Base-by-base conservation (phyloP, 148 eudicot genomes). In the Fagopyrum esculentum region DNA sequence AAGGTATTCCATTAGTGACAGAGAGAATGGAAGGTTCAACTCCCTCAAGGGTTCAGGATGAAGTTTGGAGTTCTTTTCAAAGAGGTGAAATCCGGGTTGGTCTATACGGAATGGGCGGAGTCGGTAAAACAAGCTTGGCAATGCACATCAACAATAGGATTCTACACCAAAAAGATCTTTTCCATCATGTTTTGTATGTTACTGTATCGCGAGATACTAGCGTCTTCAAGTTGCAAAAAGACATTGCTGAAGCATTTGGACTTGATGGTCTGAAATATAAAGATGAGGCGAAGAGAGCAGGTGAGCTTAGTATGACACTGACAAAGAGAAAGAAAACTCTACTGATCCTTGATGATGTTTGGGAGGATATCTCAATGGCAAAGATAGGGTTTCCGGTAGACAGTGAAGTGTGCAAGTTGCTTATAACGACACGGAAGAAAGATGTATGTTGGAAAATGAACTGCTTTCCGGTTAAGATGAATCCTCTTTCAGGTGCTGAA, bases 31-130 rank as follows among this genome's bases (percentile, higher is more conserved):
- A 64, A 64, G 70, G 70, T 16, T 45, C 40, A 30, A 64, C 70
- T 3, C 70, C 70, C n/a, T 12, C 70, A 2, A 64, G 12, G 46
- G 70, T 64, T 45, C 45, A 30, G 40, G 70, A 64, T 64, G 70
- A 64, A 13, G 40, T 64, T 64, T 64, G 45, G n/a, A 64, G 15
- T 75, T 78, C 78, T 76, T 76, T 75, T 9, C 50, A 60, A 48
- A 55, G 15, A 2, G 40, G 47, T 48, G 46, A 48, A 3, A 50
- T 73, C 5, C 26, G 72, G 47, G 29, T 64, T 6, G 22, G 6
- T 26, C 29, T 6, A 6, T 64, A 64, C 11, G 46, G 29, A 47
- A 29, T 17, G 56, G 40, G 76, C 7, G 46, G 69, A 56, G 66
- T 40, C 17, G 35, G 50, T 3, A 12, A 17, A 11, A 40, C 64